Evolutionary conservation across 164 flowering plant genomes (phyloP).

Genomic region (Piper betle): DNA sequence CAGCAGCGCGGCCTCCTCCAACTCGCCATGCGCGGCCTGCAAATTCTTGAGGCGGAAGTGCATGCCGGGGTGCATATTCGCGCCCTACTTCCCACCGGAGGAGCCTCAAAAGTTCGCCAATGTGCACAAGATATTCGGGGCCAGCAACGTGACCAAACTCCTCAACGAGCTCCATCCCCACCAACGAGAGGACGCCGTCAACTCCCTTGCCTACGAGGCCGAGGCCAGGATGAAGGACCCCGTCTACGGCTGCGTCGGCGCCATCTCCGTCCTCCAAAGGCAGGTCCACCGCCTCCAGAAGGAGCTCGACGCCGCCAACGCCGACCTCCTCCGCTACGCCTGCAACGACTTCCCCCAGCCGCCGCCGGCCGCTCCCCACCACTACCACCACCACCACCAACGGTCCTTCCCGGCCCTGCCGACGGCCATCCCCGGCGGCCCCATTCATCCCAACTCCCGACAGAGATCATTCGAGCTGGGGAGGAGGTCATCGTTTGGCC

Average conservation of each 20-base stretch:
- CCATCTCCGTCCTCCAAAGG: conserved; percentile 64
- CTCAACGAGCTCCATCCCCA: conserved; percentile 50
- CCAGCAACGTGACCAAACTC: conserved; percentile 67
- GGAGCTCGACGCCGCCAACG: conserved; percentile 57
- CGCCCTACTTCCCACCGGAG: conserved; percentile 73
- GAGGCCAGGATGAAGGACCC: conserved; percentile 68
- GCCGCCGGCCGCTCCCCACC: conserved; percentile 7
- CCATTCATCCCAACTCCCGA: conserved; percentile 7
- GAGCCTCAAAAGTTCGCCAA: conserved; percentile 64
- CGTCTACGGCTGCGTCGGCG: conserved; percentile 70
- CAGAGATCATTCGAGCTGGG: conserved; percentile 12
- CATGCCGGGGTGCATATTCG: conserved; percentile 48
- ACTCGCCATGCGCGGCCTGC: conserved; percentile 80
- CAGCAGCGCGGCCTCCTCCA: no score
- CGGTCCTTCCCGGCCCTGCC: conserved; percentile 2
- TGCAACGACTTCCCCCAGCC: conserved; percentile 26
- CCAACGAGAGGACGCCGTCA: conserved; percentile 71
- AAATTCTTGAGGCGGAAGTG: conserved; percentile 63
- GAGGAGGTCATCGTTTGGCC: conserved; percentile 12
- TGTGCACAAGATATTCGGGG: conserved; percentile 81
- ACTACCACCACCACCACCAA: conserved; percentile 9
- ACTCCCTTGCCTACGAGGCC: conserved; percentile 70
- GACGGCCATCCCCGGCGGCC: conserved; percentile 1
- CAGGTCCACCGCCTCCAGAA: conserved; percentile 53
- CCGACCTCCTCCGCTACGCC: conserved; percentile 48